Evolutionary conservation across 768 basidiomycete species (phyloP), one percentile per base, ranked within the genome.

Genomic region (Obba rivulosa): DNA sequence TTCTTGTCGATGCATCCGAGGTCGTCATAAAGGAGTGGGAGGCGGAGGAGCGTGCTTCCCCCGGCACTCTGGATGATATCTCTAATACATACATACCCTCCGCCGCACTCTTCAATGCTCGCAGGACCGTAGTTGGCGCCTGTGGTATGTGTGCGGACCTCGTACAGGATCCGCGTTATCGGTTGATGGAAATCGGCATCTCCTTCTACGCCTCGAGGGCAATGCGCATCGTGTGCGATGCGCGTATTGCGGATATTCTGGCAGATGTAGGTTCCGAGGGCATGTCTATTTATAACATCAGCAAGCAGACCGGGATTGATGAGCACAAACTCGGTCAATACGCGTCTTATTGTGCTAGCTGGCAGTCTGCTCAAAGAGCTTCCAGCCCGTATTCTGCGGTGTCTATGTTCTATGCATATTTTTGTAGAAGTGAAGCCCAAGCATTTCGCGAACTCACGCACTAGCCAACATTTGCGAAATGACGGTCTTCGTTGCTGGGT

Each of bases 1-100:
- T 51, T 4, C 37, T 51, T 24, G 23, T 11, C 22, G 45, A 46
- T 14, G 50, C 50, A 14, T 40, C 50, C 4, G 50, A 51, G 39
- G 50, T 46, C 22, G 40, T 51, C 44, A 46, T 51, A 21, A 17
- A 38, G 3, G 50, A 51, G 16, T 51, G 50, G 50, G 23, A 45
- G 28, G 25, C 25, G 3, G 50, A 46, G 31, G 45, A 49, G n/a
- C 31, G 18, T 7, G 3, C 3, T 14, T 8, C 34, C 7, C 14
- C 18, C 14, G 24, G 16, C 21, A n/a, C 8, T 14, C 31, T 45
- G 21, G 20, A 41, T 8, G 16, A 8, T 21, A 7, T 28, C 16
- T 20, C 13, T 9, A 38, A 24, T 9, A 14, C 34, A 5, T 34
- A 25, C 21, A 9, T 51, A 2, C 50, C 45, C 2, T 45, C 43